phyloP scores from a whole-genome alignment of 331 rosid genomes.

The Erythrophleum ivorense region DNA sequence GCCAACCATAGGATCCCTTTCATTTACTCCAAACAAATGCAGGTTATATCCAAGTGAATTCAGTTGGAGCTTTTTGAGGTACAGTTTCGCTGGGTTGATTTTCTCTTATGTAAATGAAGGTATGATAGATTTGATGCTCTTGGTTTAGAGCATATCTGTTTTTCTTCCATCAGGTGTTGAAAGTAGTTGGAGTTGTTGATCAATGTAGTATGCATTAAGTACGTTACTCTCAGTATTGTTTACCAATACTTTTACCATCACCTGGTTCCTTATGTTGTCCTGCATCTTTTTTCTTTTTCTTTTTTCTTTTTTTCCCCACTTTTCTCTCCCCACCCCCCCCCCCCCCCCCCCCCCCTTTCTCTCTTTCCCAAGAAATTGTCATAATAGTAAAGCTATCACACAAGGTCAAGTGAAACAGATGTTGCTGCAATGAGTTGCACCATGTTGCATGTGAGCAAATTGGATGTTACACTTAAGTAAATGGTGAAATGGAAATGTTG shows the following conservation, averaged over 20 bases:
- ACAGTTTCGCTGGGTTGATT: conserved; percentile 74
- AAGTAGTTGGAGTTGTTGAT: conserved; percentile 50
- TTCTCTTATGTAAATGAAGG: conserved; percentile 79
- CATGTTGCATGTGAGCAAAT: conserved; percentile 71
- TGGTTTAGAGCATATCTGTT: conserved; percentile 56
- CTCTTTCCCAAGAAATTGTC: conserved; percentile 49
- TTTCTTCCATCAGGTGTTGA: conserved; percentile 44
- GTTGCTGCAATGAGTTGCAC: conserved; percentile 81
- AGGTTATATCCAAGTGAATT: conserved; percentile 72
- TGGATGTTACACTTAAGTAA: conserved; percentile 61
- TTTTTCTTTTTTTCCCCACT: neutral
- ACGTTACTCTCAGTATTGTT: conserved; percentile 37
- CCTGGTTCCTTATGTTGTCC: conserved; percentile 65
- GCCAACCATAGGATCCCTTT: conserved; percentile 59
- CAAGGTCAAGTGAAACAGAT: conserved; percentile 70
- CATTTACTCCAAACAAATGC: conserved; percentile 54
- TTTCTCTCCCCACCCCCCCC: no score
- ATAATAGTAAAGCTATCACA: conserved; percentile 75
- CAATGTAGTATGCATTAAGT: conserved; percentile 39
- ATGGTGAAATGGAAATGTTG: conserved; percentile 63
- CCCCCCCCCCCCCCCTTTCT: neutral
- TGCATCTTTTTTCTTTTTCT: conserved; percentile 41
- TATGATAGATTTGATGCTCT: conserved; percentile 66
- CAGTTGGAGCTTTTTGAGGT: conserved; percentile 82
- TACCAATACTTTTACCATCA: conserved; percentile 47